These are phyloP conservation scores for Phaeoacremonium minimum DNA, from an alignment of 2,329 filamentous ascomycete genomes.

Conservation along the genomic window DNA sequence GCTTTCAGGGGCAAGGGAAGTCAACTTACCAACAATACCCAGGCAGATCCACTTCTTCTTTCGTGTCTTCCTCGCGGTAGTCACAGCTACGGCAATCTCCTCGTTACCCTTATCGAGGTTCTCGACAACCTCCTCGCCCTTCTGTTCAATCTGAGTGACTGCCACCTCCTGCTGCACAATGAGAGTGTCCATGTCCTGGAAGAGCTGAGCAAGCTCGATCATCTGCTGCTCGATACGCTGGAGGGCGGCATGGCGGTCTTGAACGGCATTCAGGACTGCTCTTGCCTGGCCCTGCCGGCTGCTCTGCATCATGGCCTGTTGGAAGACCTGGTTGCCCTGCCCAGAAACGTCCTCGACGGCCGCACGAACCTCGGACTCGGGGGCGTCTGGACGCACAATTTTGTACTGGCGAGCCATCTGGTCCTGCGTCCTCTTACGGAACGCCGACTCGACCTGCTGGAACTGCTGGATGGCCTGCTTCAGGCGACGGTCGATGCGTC, in stretches of 20 bases:
- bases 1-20: not conserved
- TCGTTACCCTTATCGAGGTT: slow-evolving; percentile 83
- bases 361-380: slow-evolving; percentile 70
- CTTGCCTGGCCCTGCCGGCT: slow-evolving; percentile 78
- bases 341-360: slow-evolving; percentile 70
- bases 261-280: slow-evolving; percentile 72
- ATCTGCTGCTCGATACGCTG: slow-evolving; percentile 90
- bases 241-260: slow-evolving; percentile 79
- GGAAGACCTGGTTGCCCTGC: slow-evolving; percentile 77
- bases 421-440: slow-evolving; percentile 74
- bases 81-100: slow-evolving; percentile 77
- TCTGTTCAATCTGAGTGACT: slow-evolving; percentile 77
- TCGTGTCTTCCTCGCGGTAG: slow-evolving; percentile 72
- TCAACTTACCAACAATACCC: slow-evolving; percentile 59
- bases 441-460: slow-evolving; percentile 74
- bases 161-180: slow-evolving; percentile 82
- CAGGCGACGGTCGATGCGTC: slow-evolving; percentile 72
- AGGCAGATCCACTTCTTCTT: slow-evolving; percentile 98
- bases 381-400: slow-evolving; percentile 80
- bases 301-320: slow-evolving; percentile 78
- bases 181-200: slow-evolving; percentile 83
- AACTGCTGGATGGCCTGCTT: slow-evolving; percentile 79
- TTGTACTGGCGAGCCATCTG: slow-evolving; percentile 87
- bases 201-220: slow-evolving; percentile 80
- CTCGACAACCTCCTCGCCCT: slow-evolving; percentile 78